phyloP scores from a whole-genome alignment of 441 rosid species.

The Jatropha podagrica region DNA sequence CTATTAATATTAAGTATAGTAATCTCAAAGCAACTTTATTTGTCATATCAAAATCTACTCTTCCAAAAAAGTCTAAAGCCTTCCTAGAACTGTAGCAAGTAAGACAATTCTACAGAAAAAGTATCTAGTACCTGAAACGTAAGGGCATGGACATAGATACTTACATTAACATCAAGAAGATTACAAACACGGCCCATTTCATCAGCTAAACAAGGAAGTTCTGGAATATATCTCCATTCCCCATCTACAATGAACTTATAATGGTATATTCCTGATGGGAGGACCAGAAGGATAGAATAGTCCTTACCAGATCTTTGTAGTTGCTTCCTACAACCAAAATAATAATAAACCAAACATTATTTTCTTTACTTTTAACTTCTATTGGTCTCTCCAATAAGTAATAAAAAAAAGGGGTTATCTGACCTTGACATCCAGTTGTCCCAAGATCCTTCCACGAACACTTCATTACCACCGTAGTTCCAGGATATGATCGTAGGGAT shows the following conservation, averaged over 20 bases:
- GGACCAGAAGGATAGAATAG: slow-evolving; percentile 71
- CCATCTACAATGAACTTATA: slow-evolving; percentile 91
- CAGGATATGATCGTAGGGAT: slow-evolving; percentile 79
- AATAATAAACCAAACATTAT: slow-evolving; percentile 7
- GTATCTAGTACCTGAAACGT: background rate
- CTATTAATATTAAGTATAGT: background rate
- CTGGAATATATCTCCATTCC: slow-evolving; percentile 73
- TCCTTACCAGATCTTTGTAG: slow-evolving; percentile 85
- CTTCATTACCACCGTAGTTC: slow-evolving; percentile 86
- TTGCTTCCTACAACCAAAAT: slow-evolving; percentile 51
- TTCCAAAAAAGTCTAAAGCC: background rate
- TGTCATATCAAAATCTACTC: background rate
- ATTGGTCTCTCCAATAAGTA: background rate
- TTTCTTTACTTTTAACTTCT: background rate
- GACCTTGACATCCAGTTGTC: slow-evolving; percentile 86
- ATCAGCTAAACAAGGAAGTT: slow-evolving; percentile 68
- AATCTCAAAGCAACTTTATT: background rate
- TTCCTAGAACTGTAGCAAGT: background rate
- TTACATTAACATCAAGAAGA: slow-evolving; percentile 81
- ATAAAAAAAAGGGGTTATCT: background rate
- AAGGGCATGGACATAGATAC: slow-evolving; percentile 26
- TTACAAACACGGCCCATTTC: slow-evolving; percentile 67
- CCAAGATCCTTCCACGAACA: slow-evolving; percentile 92
- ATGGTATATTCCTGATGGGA: slow-evolving; percentile 77
- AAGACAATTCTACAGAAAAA: background rate